Base-by-base conservation (phyloP, 2,329 filamentous ascomycete species). In the Apiospora sp. region DNA sequence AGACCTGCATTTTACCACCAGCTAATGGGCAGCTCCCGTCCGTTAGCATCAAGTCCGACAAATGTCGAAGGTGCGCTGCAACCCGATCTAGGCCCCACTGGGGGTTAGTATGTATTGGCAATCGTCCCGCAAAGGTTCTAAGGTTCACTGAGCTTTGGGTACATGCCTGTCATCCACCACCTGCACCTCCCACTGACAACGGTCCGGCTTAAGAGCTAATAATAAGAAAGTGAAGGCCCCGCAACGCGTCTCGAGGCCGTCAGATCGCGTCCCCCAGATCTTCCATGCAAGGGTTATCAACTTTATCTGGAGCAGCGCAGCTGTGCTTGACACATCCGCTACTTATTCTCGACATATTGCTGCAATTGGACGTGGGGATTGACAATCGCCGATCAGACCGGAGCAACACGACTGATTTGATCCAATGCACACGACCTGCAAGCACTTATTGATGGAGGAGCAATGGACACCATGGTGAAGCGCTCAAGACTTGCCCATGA, bases 401-500 rank as follows among this genome's bases (percentile, higher is more conserved):
- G 16, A 13, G 16, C 54, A 58, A 58, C 14, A 22, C 27, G 22
- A n/a, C 34, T 24, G 58, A 6, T n/a, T 64, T 64, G 34, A 19
- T 64, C n/a, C 58, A 64, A 64, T 64, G 58, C 34, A 41, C 19
- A 64, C 34, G 19, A 41, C 30, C 58, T 64, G 22, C 19, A 64
- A 22, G 1, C 6, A 13, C 14, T 41, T n/a, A 14, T 64, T 64
- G 4, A 64, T 64, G 58, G 34, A 41, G 58, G 34, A 64, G 34
- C 30, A n/a, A 41, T 64, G 58, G 58, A 64, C 58, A 64, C 58
- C 58, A 64, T 64, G 58, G 58, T 41, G 58, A 64, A 64, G 58
- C 58, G 58, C 16, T 64, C 58, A 22, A n/a, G 1, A 41, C 30
- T 22, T 37, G n/a, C 34, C 19, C 30, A n/a, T 19, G 67, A 37